These are phyloP conservation scores for Globisporangium cederbergense DNA, from an alignment of 352 stramenopile species.

Conservation along the genomic window DNA sequence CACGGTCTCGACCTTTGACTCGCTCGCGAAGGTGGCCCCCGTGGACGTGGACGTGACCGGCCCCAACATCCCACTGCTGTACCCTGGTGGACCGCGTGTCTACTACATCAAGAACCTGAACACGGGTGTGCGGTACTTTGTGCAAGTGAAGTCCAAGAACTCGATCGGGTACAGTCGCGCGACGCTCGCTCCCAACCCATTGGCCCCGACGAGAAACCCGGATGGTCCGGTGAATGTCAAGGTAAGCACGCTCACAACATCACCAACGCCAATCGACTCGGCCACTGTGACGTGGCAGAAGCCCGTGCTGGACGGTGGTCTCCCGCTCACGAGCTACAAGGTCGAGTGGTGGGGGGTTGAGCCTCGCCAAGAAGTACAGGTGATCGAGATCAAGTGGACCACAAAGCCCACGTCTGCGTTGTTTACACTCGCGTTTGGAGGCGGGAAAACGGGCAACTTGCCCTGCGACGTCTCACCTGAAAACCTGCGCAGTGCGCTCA, in stretches of 20 bases:
- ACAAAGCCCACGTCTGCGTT: conserved; percentile 39
- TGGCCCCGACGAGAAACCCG: conserved; percentile 51
- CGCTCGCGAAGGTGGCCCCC: conserved; percentile 37
- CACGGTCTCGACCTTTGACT: conserved; percentile 72
- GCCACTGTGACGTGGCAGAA: conserved; percentile 72
- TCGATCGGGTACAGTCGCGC: conserved; percentile 61
- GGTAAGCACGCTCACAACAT: conserved; percentile 45
- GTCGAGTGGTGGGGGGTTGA: conserved; percentile 79
- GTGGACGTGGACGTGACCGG: conserved; percentile 30
- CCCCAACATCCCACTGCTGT: conserved; percentile 44
- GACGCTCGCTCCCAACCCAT: conserved; percentile 50
- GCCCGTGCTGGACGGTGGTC: conserved; percentile 51
- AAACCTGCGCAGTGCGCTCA: conserved; percentile 81
- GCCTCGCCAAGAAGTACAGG: conserved; percentile 66
- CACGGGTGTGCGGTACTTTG: conserved; percentile 79
- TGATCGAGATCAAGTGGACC: conserved; percentile 84
- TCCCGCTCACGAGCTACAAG: conserved; percentile 68
- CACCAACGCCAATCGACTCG: conserved; percentile 42
- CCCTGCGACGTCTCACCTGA: conserved; percentile 70
- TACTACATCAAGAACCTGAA: conserved; percentile 72
- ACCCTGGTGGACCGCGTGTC: conserved; percentile 51
- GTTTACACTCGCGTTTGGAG: conserved; percentile 81
- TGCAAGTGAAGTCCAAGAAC: conserved; percentile 80
- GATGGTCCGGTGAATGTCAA: conserved; percentile 54
- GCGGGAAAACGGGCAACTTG: conserved; percentile 58